phyloP scores from a whole-genome alignment of 2,329 filamentous ascomycete genomes.

The Colletotrichum noveboracense region DNA sequence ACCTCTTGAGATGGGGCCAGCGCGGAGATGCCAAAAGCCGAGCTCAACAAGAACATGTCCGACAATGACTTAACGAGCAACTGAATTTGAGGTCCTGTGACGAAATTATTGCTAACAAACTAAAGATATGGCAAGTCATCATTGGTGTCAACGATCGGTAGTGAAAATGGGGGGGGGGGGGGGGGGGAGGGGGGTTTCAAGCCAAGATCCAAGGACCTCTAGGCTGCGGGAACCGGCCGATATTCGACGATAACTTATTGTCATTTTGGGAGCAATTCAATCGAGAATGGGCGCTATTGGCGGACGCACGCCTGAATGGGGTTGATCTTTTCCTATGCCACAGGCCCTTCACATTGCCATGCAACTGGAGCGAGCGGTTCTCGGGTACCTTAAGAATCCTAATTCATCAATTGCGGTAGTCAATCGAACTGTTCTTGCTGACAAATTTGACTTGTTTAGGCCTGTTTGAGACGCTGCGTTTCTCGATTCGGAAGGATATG shows the following conservation, averaged over 20 bases:
- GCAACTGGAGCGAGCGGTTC: not conserved
- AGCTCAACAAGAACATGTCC: not conserved
- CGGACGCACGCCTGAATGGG: too few relatives aligned
- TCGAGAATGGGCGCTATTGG: too few relatives aligned
- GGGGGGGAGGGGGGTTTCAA: not conserved
- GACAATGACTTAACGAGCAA: not conserved
- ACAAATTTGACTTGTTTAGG: not conserved
- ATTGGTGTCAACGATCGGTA: not conserved
- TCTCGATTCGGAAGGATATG: not conserved
- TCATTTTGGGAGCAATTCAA: not conserved
- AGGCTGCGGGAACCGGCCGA: not conserved
- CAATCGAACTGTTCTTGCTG: not conserved
- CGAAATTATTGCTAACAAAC: accelerated
- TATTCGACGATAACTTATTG: not conserved
- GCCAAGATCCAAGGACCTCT: not conserved
- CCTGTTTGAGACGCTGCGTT: not conserved
- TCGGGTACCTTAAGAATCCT: not conserved
- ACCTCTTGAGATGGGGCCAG: not conserved
- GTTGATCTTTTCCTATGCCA: not conserved
- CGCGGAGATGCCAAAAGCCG: not conserved
- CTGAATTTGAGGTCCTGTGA: not conserved
- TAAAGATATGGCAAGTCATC: not conserved
- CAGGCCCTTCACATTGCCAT: not conserved
- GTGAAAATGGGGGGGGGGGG: not conserved
- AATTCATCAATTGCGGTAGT: not conserved